Evolutionary conservation across 1,284 basidiomycete species (phyloP), one percentile per base, ranked within the genome.

Genomic region (Trichosporon sp.): DNA sequence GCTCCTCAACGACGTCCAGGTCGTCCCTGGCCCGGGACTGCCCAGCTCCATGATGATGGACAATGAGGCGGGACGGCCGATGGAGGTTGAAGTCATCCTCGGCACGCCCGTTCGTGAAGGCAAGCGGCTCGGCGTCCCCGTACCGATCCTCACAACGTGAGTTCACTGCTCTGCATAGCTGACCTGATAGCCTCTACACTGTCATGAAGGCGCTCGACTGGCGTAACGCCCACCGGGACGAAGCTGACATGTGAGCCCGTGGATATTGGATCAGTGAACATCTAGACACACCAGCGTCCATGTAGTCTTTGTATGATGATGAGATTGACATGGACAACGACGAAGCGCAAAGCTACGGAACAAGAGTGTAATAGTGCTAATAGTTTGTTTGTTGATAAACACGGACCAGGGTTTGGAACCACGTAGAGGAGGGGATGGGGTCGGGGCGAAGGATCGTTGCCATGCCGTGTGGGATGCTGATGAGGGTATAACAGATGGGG

Each of bases 1-100:
- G 59, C 77, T 84, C 19, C 81, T 85, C 67, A 76, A 78, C 61
- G 77, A 80, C 70, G 81, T 81, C 74, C 76, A 78, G 68, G 77
- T 73, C 59, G 79, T 80, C 38, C 71, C 68, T 14, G 80, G 78
- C 26, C 67, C 78, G 1, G 83, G 83, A 26, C 74, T 83, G 61
- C 83, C 83, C n/a, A 77, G 75, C 72, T 78, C 76, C 26, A 84
- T 84, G 83, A 77, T 83, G 80, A 78, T 79, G 72, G 83, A 84
- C 71, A 77, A 78, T 67, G 69, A 80, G 21, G 82, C 79, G 0
- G 76, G 78, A 1, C 71, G 83, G 26, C 79, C 82, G 19, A 84
- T 82, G 79, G 70, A 71, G 67, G 66, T 68, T 37, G 84, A 71
- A 63, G 83, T 83, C 63, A 85, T 85, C 68, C 76, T 85, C 46